Evolutionary conservation across 1,284 basidiomycete genomes (phyloP).

Genomic region (Boletus semigastroideus): DNA sequence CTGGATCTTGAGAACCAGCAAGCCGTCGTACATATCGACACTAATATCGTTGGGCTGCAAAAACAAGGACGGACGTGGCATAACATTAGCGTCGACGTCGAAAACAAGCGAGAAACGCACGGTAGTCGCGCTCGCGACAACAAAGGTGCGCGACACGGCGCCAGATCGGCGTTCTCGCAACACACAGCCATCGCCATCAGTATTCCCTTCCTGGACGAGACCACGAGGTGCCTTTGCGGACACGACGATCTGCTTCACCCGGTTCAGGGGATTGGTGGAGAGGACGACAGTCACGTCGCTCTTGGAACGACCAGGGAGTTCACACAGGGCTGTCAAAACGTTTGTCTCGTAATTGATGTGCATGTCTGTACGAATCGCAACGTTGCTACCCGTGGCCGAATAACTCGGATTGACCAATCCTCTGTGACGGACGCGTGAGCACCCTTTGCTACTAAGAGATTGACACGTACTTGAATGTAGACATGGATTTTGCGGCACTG

Average conservation of each 20-base stretch:
- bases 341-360: slow-evolving; percentile 47
- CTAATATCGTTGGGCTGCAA: slow-evolving; percentile 46
- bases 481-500: slow-evolving; percentile 4
- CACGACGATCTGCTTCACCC: slow-evolving; percentile 55
- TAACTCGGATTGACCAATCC: slow-evolving; percentile 24
- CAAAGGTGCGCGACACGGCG: slow-evolving; percentile 49
- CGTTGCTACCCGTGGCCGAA: slow-evolving; percentile 9
- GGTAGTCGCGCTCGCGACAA: slow-evolving; percentile 57
- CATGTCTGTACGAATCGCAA: slow-evolving; percentile 52
- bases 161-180: slow-evolving; percentile 57
- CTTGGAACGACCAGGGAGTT: slow-evolving; percentile 61
- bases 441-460: not conserved
- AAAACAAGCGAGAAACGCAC: slow-evolving; percentile 37
- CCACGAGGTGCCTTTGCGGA: slow-evolving; percentile 40
- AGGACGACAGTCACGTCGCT: slow-evolving; percentile 53
- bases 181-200: slow-evolving; percentile 23
- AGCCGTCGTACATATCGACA: slow-evolving; percentile 48
- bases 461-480: slow-evolving; percentile 25
- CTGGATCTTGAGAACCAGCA: slow-evolving; percentile 47
- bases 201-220: slow-evolving; percentile 28
- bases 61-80: slow-evolving; percentile 9
- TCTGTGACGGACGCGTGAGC: slow-evolving; percentile 13
- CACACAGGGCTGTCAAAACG: slow-evolving; percentile 55
- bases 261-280: slow-evolving; percentile 53
- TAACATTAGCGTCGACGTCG: not conserved